Evolutionary conservation across 75 land plant species (phyloP).

Genomic region (Pinus albicaulis): DNA sequence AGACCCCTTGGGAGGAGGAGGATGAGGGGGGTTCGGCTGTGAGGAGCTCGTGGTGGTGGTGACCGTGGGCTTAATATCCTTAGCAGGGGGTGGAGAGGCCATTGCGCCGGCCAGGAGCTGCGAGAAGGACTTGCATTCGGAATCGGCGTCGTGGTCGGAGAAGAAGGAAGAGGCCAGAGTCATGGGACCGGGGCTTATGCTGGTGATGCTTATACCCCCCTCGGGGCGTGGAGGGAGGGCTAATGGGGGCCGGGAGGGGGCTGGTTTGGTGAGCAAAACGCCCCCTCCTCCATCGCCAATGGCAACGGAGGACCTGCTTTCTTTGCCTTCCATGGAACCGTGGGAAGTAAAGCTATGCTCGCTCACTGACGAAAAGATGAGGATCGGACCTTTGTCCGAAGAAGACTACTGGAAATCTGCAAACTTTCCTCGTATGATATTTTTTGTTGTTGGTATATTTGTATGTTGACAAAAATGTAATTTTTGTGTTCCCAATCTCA

Average conservation of each 20-base stretch:
- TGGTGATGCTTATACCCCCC: constrained; percentile 23
- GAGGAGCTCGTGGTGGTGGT: constrained; percentile 5
- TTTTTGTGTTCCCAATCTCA: too few relatives aligned
- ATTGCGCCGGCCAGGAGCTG: constrained; percentile 92
- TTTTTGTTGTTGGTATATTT: too few relatives aligned
- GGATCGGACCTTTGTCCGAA: background rate
- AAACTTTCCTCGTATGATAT: background rate
- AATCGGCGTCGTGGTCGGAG: constrained; percentile 31
- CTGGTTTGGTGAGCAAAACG: background rate
- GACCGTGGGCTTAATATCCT: constrained; percentile 1
- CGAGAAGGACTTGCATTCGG: constrained; percentile 75
- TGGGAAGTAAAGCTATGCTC: background rate
- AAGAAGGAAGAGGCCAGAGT: constrained; percentile 59
- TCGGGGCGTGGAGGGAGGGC: constrained; percentile 45
- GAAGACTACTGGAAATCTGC: background rate
- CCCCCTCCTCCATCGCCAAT: constrained; percentile 8
- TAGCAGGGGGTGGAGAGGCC: constrained; percentile 59
- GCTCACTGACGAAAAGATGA: background rate
- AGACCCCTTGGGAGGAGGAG: background rate
- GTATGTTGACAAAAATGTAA: too few relatives aligned
- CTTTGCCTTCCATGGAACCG: constrained; percentile 11
- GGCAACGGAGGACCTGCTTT: background rate
- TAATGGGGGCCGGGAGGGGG: constrained; percentile 39
- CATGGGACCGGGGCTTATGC: constrained; percentile 69
- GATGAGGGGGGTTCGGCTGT: background rate